Base-by-base conservation (phyloP, 805 yeast genomes). In the Saccharomyces mikatae region DNA sequence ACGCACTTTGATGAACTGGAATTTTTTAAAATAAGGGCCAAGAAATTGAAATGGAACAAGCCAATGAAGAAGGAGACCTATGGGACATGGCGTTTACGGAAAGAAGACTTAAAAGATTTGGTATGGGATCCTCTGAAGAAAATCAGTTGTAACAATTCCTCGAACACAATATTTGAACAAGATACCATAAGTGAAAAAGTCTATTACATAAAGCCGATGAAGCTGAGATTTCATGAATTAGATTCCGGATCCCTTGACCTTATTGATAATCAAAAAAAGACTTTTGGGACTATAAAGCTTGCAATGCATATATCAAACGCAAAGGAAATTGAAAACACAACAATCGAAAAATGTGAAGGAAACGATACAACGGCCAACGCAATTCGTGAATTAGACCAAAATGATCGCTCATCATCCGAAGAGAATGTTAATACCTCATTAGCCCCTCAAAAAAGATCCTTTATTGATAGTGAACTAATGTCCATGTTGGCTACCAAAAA, bases 51-150 rank as follows among this genome's bases (percentile, higher is more conserved):
- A 30, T 36, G 13, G 46, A 50, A 30, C 13, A 41, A 29, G 31
- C 14, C 17, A 47, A 21, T 27, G 17, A 48, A 47, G 8, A 36
- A 14, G 41, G 32, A n/a, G 6, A 8, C 14, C 22, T 13, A 41
- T 28, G 3, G 46, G 27, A 13, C 29, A 8, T 65, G 69, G 70
- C 50, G 47, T 47, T n/a, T 64, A 6, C 48, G 55, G 2, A 61
- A 56, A 47, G 49, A 41, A 6, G 47, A 48, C 21, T 9, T 60
- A 24, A 60, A 53, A 46, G 30, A 46, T 8, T 46, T 62, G 41
- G 52, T 54, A 6, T 64, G 69, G 69, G 50, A 60, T 41, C 68
- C 68, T 6, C 58, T 65, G 41, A 47, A 41, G 24, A 44, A 46
- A 41, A 17, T 49, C 2, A 49, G 26, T 24, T 24, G 21, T 4